Evolutionary conservation across 2,329 filamentous ascomycete species (phyloP), one percentile per base, ranked within the genome.

Genomic region (Ustulina deusta): DNA sequence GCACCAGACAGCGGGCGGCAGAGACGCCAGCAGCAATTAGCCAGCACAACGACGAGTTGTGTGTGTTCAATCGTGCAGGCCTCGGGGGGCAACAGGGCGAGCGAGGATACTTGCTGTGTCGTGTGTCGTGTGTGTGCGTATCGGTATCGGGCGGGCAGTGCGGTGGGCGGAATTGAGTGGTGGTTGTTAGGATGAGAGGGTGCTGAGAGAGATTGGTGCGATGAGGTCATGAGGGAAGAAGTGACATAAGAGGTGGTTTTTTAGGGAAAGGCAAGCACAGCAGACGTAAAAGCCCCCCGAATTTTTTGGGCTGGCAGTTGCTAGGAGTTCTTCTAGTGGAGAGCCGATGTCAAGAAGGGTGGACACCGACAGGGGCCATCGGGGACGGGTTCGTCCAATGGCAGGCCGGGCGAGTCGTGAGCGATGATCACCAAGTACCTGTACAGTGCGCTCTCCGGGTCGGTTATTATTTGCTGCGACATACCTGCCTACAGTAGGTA

Each of bases 191-290:
- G 63, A 71, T 72, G 69, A 69, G 66, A 65, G 68, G 67, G 72
- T 69, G 69, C 62, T 63, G 65, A 54, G 66, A 65, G 69, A 74
- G 73, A 73, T 78, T 74, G 73, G 73, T 73, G 74, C 77, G 77
- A 79, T 79, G 77, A 79, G 77, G 77, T 79, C 77, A 79, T 79
- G 77, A 79, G 76, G 72, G 74, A 78, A 78, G 76, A 79, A 79
- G 77, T 79, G 77, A 79, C 77, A 79, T 79, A 79, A 79, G 76
- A 76, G 77, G 73, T 77, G 76, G 75, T 77, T 77, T 77, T 75
- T 75, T 74, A 75, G 71, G 73, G 74, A 76, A 71, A 76, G 73
- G 71, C 74, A 77, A 72, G 74, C 76, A 79, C 77, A 78, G 76
- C 76, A 78, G 76, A 78, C 76, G 73, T 73, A 76, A 74, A 74